Percentiles rank a stretch among this genome's conserved stretches.
These are phyloP conservation scores for Triangularia setosa DNA, from an alignment of 2,329 filamentous ascomycete species.

Conservation along the genomic window DNA sequence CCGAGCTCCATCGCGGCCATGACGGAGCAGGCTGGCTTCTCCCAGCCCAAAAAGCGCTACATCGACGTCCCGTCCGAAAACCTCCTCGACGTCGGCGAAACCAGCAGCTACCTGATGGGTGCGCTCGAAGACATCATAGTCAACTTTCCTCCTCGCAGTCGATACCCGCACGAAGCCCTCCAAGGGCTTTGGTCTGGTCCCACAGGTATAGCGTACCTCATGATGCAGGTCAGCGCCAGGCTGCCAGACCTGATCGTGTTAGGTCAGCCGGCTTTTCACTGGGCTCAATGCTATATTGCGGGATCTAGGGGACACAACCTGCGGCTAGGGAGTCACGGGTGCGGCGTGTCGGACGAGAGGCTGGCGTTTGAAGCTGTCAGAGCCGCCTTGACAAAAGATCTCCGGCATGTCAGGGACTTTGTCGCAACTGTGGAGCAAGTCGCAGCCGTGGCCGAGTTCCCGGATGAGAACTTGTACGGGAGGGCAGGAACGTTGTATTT, in stretches of 20 bases:
- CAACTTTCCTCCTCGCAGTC: constrained; percentile 34
- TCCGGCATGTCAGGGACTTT: constrained; percentile 36
- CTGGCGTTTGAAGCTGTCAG: constrained; percentile 44
- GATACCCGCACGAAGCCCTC: constrained; percentile 34
- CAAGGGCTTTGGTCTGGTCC: constrained; percentile 52
- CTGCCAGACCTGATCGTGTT: constrained; percentile 43
- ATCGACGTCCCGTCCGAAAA: constrained; percentile 33
- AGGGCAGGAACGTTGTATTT: constrained; percentile 66
- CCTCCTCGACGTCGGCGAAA: constrained; percentile 29
- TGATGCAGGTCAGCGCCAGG: constrained; percentile 44
- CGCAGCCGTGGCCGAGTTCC: constrained; percentile 37
- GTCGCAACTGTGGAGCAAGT: constrained; percentile 38
- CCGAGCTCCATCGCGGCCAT: neutral
- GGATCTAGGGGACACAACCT: constrained; percentile 33
- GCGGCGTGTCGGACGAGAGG: constrained; percentile 48
- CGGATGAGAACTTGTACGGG: constrained; percentile 63
- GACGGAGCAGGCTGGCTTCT: neutral
- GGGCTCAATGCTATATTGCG: constrained; percentile 46
- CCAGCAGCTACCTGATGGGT: constrained; percentile 30
- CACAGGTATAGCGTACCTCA: constrained; percentile 53
- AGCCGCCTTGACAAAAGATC: constrained; percentile 40
- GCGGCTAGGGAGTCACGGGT: constrained; percentile 39
- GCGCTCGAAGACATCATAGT: constrained; percentile 37
- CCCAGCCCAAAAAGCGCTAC: constrained; percentile 22
- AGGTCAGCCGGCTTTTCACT: constrained; percentile 40